Percentiles rank a stretch among this genome's conserved stretches.
phyloP scores from a whole-genome alignment of 352 stramenopile species.

The Phytophthora tentaculata region DNA sequence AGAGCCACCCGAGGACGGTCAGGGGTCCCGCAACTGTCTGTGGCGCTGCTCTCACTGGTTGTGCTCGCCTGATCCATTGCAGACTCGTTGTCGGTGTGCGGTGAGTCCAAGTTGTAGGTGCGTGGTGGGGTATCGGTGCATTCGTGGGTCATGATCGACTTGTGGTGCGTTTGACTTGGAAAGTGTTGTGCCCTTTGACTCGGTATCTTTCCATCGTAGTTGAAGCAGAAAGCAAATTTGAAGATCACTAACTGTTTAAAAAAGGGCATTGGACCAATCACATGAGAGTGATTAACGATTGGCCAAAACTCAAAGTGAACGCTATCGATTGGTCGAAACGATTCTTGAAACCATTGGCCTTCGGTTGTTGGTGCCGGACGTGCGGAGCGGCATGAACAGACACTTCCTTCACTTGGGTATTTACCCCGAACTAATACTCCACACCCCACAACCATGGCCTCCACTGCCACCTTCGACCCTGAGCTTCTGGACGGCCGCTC shows the following conservation, averaged over 20 bases:
- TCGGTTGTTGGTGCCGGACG: constrained; percentile 11
- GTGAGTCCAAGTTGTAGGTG: not conserved
- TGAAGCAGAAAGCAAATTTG: constrained; percentile 19
- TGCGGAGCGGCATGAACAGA: constrained; percentile 27
- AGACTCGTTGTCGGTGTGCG: constrained; percentile 11
- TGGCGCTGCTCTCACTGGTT: constrained; percentile 20
- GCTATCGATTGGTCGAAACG: constrained; percentile 58
- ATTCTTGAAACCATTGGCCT: constrained; percentile 52
- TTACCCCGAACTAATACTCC: constrained; percentile 24
- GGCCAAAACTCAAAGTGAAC: too few species aligned
- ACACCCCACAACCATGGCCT: constrained; percentile 9
- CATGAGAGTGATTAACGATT: too few species aligned
- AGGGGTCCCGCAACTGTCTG: constrained; percentile 13
- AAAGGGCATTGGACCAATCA: too few species aligned
- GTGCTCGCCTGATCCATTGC: constrained; percentile 27
- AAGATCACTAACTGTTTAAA: too few species aligned
- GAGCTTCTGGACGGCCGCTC: constrained; percentile 78
- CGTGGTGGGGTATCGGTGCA: not conserved
- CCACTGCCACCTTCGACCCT: constrained; percentile 45
- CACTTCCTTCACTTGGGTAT: constrained; percentile 48
- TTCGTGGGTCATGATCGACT: constrained; percentile 19
- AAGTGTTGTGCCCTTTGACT: constrained; percentile 7
- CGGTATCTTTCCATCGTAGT: constrained; percentile 35
- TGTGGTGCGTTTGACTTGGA: constrained; percentile 14
- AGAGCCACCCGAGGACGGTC: constrained; percentile 73